Conservation (phyloP, 129 eudicot genomes). For the Silybum marianum region DNA sequence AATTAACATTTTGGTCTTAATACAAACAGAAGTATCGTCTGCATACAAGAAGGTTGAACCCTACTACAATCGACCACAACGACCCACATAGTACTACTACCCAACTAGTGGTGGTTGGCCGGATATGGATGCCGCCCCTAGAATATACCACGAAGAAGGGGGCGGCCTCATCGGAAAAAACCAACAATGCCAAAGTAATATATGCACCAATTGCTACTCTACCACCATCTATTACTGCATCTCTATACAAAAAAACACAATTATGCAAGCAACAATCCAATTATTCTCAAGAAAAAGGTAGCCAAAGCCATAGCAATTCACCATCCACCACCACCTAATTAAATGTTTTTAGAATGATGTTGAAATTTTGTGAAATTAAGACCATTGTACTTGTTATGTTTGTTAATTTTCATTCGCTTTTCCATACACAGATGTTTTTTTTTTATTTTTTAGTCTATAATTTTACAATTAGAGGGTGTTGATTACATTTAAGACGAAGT, state of each 20-base stretch:
- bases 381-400: slow-evolving; percentile 11
- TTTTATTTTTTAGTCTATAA: background rate
- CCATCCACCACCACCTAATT: slow-evolving; percentile 43
- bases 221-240: slow-evolving; percentile 37
- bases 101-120: slow-evolving; percentile 90
- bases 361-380: slow-evolving; percentile 21
- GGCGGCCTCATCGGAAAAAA: slow-evolving; percentile 27
- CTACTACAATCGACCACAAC: slow-evolving; percentile 44
- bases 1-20: background rate
- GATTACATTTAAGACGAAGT: slow-evolving; percentile 10
- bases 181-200: slow-evolving; percentile 33
- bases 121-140: slow-evolving; percentile 85
- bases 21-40: slow-evolving; percentile 74
- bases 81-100: slow-evolving; percentile 51
- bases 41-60: slow-evolving; percentile 76
- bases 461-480: background rate
- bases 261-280: slow-evolving; percentile 14
- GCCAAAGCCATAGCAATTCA: slow-evolving; percentile 45
- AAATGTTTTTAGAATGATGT: slow-evolving; percentile 11
- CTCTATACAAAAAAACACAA: slow-evolving; percentile 32
- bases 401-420: background rate
- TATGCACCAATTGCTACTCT: slow-evolving; percentile 60
- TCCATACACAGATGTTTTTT: background rate
- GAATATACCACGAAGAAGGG: slow-evolving; percentile 40
- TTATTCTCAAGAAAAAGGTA: slow-evolving; percentile 24